phyloP scores from a whole-genome alignment of 1,139 yeast species.

The Suhomyces taliae region DNA sequence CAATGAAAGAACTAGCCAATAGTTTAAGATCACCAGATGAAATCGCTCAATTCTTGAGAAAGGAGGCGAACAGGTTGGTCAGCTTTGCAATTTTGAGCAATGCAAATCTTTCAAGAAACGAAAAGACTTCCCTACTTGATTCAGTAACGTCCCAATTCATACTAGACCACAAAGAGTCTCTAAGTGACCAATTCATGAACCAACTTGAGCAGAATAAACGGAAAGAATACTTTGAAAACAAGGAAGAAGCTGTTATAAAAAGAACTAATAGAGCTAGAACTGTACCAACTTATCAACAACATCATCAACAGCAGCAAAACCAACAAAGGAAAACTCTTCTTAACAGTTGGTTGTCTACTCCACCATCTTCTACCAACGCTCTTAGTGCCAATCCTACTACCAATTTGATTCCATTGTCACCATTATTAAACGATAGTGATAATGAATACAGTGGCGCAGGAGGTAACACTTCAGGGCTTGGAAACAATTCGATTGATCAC shows the following conservation, averaged over 20 bases:
- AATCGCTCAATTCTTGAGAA: constrained; percentile 16
- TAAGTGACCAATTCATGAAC: constrained; percentile 14
- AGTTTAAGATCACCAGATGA: constrained; percentile 11
- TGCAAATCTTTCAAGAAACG: constrained; percentile 15
- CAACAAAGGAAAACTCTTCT: constrained; percentile 13
- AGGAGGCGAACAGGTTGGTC: constrained; percentile 21
- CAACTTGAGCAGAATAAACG: constrained; percentile 10
- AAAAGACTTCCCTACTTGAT: constrained; percentile 23
- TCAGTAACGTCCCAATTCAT: constrained; percentile 26
- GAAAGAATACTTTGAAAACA: background rate
- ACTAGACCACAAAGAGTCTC: constrained; percentile 21
- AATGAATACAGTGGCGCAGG: constrained; percentile 21
- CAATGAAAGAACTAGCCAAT: background rate
- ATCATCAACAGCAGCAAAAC: constrained; percentile 1
- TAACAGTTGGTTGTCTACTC: constrained; percentile 19
- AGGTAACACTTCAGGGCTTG: constrained; percentile 10
- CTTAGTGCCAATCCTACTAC: constrained; percentile 13
- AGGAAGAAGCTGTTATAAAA: background rate
- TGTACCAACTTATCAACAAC: background rate
- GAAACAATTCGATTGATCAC: constrained; percentile 16
- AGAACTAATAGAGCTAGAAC: background rate
- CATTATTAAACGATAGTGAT: constrained; percentile 36
- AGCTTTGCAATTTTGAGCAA: constrained; percentile 19
- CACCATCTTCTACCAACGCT: constrained; percentile 2
- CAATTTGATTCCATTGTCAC: constrained; percentile 37